These are phyloP conservation scores for Exophiala spinifera DNA, from an alignment of 2,329 filamentous ascomycete species.

Conservation along the genomic window DNA sequence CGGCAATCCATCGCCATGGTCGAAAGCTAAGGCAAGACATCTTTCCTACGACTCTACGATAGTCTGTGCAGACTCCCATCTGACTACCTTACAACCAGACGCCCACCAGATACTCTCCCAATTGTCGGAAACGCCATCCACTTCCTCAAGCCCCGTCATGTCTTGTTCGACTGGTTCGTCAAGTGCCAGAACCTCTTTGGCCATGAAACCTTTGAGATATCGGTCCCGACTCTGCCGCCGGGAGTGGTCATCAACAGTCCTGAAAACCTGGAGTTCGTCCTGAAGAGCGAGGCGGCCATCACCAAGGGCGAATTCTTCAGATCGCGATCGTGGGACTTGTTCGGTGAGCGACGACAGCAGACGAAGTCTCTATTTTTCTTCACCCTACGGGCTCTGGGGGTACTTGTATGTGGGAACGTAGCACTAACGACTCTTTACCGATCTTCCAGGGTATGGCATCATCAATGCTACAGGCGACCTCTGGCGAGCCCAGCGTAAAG, in stretches of 20 bases:
- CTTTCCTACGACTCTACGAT: neutral
- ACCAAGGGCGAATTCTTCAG: conserved; percentile 63
- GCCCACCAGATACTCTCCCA: conserved; percentile 39
- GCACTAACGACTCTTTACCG: neutral
- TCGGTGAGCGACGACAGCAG: conserved; percentile 45
- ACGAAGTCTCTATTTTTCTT: too few relatives aligned
- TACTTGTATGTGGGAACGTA: neutral
- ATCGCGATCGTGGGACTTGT: conserved; percentile 59
- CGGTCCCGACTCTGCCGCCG: conserved; percentile 60
- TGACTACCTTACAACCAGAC: conserved; percentile 4
- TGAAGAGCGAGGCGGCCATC: conserved; percentile 60
- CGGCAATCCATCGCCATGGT: conserved; percentile 20
- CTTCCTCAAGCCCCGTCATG: conserved; percentile 59
- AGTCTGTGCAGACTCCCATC: neutral
- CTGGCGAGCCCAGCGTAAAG: conserved; percentile 62
- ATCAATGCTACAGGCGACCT: conserved; percentile 64
- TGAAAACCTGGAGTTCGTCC: conserved; percentile 59
- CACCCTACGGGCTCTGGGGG: too few relatives aligned
- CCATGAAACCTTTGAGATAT: conserved; percentile 60
- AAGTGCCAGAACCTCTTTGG: conserved; percentile 56
- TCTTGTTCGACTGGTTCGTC: conserved; percentile 62
- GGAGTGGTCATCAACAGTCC: conserved; percentile 64
- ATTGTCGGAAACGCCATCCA: conserved; percentile 60
- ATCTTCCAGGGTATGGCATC: conserved; percentile 54
- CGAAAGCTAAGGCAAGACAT: conserved; percentile 18